Base-by-base conservation (phyloP, 257 asterid species). In the Capsicum chinense region DNA sequence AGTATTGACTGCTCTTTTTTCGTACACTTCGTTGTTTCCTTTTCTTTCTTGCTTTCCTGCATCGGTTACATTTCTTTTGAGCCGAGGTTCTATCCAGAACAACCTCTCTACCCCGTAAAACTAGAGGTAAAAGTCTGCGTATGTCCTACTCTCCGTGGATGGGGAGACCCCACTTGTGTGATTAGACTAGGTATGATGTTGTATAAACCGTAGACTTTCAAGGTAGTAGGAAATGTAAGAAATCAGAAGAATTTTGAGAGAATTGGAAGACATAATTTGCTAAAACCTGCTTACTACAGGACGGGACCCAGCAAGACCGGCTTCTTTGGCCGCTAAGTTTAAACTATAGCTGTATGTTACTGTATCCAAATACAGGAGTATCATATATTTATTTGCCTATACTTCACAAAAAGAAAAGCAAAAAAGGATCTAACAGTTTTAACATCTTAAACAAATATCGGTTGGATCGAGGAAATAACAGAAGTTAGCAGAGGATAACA, bases 371-470 rank as follows among this genome's bases (percentile, higher is more conserved):
- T 11, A 48, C 35, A 73, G 80, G 80, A 48, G 6, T 19, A 11
- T 12, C 42, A 48, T 19, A 73, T 11, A 6, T 12, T 48, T 7
- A 67, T 16, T 39, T 39, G 62, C 62, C 81, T 76, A 44, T 76
- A 76, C 62, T 21, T 76, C 21, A 74, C 62, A 21, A 5, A 50
- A 82, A 50, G 12, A 47, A 13, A 83, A 83, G 0, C 0, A 70
- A 50, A 9, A 11, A 52, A 67, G 67, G 54, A 35, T 19, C 50
- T 9, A 1, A 56, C 4, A 39, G 26, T 60, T 47, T 66, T 21
- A 48, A 48, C 59, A 83, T 42, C 81, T 69, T 69, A 68, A 83
- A 54, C 42, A 44, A 58, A 56, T 48, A 39, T 68, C 3, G 26
- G 78, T 35, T 68, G 54, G 26, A 68, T 68, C 39, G 13, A 54